A percentile compares a stretch with the other conserved stretches of the same genome.
phyloP scores from a whole-genome alignment of 2,329 filamentous ascomycete species.

The Colletotrichum eleusines region DNA sequence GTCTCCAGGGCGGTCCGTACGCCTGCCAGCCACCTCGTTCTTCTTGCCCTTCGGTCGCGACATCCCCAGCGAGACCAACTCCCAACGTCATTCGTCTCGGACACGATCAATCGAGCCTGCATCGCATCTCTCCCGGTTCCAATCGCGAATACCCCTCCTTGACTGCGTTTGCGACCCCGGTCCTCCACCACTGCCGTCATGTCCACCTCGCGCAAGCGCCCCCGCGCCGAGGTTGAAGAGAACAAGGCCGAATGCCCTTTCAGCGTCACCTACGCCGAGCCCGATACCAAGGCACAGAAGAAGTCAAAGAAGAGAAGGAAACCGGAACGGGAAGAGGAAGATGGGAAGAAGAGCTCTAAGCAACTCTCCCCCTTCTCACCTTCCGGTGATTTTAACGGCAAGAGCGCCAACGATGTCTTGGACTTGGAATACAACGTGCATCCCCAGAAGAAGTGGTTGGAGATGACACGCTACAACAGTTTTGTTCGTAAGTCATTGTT shows the following conservation, averaged over 20 bases:
- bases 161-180: constrained; percentile 26
- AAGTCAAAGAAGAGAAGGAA: constrained; percentile 58
- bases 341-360: constrained; percentile 59
- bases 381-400: constrained; percentile 63
- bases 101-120: neutral
- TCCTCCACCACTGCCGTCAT: constrained; percentile 16
- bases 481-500: constrained; percentile 66
- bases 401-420: constrained; percentile 61
- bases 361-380: constrained; percentile 68
- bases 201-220: constrained; percentile 61
- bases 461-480: constrained; percentile 72
- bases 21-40: constrained; percentile 33
- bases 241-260: constrained; percentile 70
- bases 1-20: constrained; percentile 23
- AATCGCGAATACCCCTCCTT: neutral
- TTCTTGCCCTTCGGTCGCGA: constrained; percentile 36
- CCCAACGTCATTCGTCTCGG: constrained; percentile 7
- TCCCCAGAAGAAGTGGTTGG: constrained; percentile 65
- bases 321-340: constrained; percentile 60
- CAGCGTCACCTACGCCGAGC: constrained; percentile 54
- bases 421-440: constrained; percentile 67
- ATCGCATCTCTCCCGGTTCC: neutral
- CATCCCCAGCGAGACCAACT: constrained; percentile 19
- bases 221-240: constrained; percentile 62
- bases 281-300: constrained; percentile 61